Conservation (phyloP, 2,329 filamentous ascomycete genomes). For the Fusarium goolgardi region DNA sequence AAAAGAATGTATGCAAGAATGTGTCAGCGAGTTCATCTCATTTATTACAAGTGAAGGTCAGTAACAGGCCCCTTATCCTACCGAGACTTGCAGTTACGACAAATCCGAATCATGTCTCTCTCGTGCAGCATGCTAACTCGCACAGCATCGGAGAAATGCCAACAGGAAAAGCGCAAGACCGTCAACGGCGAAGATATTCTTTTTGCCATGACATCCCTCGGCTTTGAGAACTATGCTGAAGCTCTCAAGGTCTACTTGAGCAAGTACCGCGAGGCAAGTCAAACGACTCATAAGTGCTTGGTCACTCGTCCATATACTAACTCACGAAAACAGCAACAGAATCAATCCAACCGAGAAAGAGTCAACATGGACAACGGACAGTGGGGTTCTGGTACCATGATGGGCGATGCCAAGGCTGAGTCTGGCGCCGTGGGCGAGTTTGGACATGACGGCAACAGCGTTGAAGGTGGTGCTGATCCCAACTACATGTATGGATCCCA, state of each 20-base stretch:
- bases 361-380: slow-evolving; percentile 50
- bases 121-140: slow-evolving; percentile 40
- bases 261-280: slow-evolving; percentile 94
- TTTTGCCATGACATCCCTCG: slow-evolving; percentile 98
- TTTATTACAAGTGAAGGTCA: slow-evolving; percentile 99
- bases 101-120: slow-evolving; percentile 34
- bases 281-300: not conserved
- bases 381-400: slow-evolving; percentile 49
- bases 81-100: slow-evolving; percentile 22
- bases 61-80: slow-evolving; percentile 50
- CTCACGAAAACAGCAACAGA: slow-evolving; percentile 53
- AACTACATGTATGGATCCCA: slow-evolving; percentile 67
- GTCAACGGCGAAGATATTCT: slow-evolving; percentile 99
- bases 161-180: slow-evolving; percentile 99
- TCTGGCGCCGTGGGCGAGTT: slow-evolving; percentile 52
- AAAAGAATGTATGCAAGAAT: slow-evolving; percentile 99
- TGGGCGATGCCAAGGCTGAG: slow-evolving; percentile 51
- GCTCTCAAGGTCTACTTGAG: slow-evolving; percentile 98
- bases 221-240: slow-evolving; percentile 98
- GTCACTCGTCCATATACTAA: slow-evolving; percentile 13
- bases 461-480: slow-evolving; percentile 56
- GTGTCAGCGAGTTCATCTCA: slow-evolving; percentile 99
- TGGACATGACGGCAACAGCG: slow-evolving; percentile 56
- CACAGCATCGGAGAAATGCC: slow-evolving; percentile 96
- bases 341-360: slow-evolving; percentile 56